Evolutionary conservation across 2,329 filamentous ascomycete species (phyloP), one percentile per base, ranked within the genome.

Genomic region (Calonectria ilicicola): DNA sequence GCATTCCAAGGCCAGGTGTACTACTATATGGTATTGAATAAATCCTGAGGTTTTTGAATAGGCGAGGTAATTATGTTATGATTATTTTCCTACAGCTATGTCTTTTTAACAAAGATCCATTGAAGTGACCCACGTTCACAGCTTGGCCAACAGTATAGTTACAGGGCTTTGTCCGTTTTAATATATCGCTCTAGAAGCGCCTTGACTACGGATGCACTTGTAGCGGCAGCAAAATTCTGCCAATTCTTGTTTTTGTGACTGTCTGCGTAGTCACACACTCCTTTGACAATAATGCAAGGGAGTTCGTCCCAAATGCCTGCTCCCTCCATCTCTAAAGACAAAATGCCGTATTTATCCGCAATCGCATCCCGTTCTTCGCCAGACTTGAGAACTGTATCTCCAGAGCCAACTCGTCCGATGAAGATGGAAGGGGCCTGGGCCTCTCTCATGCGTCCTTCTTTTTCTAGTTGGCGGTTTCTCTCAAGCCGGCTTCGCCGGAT

Each of bases 401-500:
- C 84, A 0, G 84, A 86, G 0, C 80, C 85, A 1, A 87, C 74
- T 0, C 72, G 74, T 0, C 85, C 85, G 12, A 86, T 76, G 32
- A 85, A 82, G 0, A 87, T 70, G 0, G 14, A 32, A 0, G 74
- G 76, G 1, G 23, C 47, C 23, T 64, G 72, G 0, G 72, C 63
- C 15, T 56, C 56, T 2, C 40, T 40, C 2, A 21, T 17, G 15
- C 15, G 9, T 0, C 32, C 35, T 12, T 6, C 6, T 14, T 3
- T 40, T 10, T 72, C 66, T 6, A 67, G n/a, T 2, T 7, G n/a
- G 2, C 27, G 12, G 0, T 49, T 70, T 1, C 40, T 14, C 2
- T 64, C 29, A 1, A 72, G 32, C 1, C 74, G 72, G 1, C 35
- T 1, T 47, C 74, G 0, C 23, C n/a, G n/a, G n/a, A n/a, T n/a